A percentile compares a stretch with the other conserved stretches of the same genome.
Evolutionary conservation across 1,284 basidiomycete species (phyloP).

Genomic region (Ustilago curta): DNA sequence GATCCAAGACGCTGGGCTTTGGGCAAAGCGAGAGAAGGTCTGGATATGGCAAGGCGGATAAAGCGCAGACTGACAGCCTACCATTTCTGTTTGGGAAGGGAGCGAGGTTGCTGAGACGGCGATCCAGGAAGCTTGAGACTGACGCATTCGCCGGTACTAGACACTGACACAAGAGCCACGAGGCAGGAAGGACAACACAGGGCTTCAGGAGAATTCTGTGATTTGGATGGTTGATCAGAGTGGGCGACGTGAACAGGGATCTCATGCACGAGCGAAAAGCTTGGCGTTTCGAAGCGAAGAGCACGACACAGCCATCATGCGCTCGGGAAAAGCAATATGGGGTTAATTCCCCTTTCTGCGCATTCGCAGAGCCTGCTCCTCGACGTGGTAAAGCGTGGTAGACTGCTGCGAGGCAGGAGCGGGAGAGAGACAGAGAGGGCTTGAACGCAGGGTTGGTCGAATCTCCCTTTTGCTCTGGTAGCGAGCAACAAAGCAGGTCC

Average conservation of each 20-base stretch:
- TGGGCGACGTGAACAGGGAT: background rate
- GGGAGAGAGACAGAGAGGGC: background rate
- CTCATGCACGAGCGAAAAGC: conserved; percentile 5
- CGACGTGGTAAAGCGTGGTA: background rate
- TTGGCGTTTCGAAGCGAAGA: conserved; percentile 21
- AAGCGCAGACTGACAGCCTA: background rate
- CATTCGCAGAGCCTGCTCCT: background rate
- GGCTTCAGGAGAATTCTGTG: background rate
- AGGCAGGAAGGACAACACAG: conserved; percentile 6
- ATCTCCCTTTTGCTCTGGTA: conserved; percentile 16
- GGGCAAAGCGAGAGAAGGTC: background rate
- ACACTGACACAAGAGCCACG: conserved; percentile 17
- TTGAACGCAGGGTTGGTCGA: conserved; percentile 9
- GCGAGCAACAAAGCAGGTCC: conserved; percentile 23
- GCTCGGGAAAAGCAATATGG: conserved; percentile 18
- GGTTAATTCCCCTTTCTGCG: background rate
- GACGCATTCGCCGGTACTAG: conserved; percentile 11
- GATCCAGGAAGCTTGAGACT: conserved; percentile 32
- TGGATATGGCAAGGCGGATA: background rate
- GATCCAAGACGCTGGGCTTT: too few species aligned
- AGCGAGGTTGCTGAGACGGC: conserved; percentile 7
- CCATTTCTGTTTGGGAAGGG: conserved; percentile 12
- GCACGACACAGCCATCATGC: conserved; percentile 18
- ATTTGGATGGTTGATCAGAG: background rate
- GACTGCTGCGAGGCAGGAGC: background rate